phyloP scores from a whole-genome alignment of 306 rosid genomes.

The Abrus pulchellus region DNA sequence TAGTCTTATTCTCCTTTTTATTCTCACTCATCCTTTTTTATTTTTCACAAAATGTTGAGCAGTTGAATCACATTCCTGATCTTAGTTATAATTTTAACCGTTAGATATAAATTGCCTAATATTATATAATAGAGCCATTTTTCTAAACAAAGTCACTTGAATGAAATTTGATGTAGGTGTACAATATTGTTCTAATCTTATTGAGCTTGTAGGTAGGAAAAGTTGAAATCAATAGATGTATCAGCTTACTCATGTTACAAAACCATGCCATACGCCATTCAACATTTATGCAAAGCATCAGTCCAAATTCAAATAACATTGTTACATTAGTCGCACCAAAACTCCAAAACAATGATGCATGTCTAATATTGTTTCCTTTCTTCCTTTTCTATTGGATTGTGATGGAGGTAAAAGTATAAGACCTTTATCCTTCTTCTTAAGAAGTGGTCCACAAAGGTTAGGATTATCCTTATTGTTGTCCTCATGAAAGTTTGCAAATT shows the following conservation, averaged over 20 bases:
- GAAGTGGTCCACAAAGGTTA: background rate
- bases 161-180: too few relatives aligned
- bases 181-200: too few relatives aligned
- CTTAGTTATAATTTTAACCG: too few relatives aligned
- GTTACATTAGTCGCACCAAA: background rate
- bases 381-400: background rate
- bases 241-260: background rate
- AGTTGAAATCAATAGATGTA: background rate
- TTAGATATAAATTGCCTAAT: too few relatives aligned
- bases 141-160: too few relatives aligned
- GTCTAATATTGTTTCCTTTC: background rate
- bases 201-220: background rate
- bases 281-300: background rate
- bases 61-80: too few relatives aligned
- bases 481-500: background rate
- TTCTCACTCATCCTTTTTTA: too few relatives aligned
- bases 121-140: too few relatives aligned
- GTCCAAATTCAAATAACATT: background rate
- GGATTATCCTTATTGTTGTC: background rate
- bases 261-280: background rate
- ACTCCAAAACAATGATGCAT: constrained; percentile 9
- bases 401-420: background rate
- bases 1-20: too few relatives aligned
- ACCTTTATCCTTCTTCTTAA: background rate
- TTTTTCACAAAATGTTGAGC: too few relatives aligned